Conservation (phyloP, 2,329 filamentous ascomycete genomes). For the Diaporthe citri region DNA sequence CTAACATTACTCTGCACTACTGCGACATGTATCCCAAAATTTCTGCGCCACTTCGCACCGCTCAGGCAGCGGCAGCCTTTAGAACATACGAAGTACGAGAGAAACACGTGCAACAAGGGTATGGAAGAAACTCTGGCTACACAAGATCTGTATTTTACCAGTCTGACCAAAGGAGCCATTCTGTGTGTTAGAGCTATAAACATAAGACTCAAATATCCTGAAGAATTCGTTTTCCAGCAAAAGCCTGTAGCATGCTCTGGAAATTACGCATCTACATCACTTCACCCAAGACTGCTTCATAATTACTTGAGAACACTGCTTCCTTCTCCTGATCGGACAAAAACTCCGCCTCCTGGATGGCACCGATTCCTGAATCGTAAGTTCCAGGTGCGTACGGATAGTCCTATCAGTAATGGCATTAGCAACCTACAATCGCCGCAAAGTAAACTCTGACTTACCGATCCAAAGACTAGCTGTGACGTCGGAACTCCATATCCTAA, state of each 20-base stretch:
- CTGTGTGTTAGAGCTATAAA: not conserved
- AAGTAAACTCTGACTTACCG: not conserved
- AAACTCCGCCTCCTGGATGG: not conserved
- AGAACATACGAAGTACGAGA: not conserved
- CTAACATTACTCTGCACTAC: not conserved
- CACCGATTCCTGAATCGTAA: not conserved
- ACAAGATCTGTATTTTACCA: not conserved
- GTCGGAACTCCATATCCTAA: not conserved
- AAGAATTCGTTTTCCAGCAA: too few species aligned
- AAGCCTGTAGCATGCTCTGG: too few species aligned
- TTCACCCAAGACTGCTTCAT: not conserved
- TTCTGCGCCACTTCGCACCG: not conserved
- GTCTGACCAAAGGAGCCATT: too few species aligned
- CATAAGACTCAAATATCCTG: not conserved
- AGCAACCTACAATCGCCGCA: not conserved
- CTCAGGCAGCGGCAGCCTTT: not conserved
- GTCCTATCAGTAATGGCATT: not conserved
- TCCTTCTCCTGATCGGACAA: not conserved
- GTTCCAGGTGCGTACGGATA: not conserved
- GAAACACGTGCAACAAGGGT: not conserved
- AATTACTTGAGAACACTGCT: not conserved
- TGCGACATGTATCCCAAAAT: not conserved
- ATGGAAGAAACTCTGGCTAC: not conserved
- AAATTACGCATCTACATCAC: not conserved
- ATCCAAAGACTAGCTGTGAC: slow-evolving; percentile 3